A percentile compares a stretch with the other conserved stretches of the same genome.
These are phyloP conservation scores for Ciborinia camelliae DNA, from an alignment of 2,329 filamentous ascomycete species.

Conservation along the genomic window DNA sequence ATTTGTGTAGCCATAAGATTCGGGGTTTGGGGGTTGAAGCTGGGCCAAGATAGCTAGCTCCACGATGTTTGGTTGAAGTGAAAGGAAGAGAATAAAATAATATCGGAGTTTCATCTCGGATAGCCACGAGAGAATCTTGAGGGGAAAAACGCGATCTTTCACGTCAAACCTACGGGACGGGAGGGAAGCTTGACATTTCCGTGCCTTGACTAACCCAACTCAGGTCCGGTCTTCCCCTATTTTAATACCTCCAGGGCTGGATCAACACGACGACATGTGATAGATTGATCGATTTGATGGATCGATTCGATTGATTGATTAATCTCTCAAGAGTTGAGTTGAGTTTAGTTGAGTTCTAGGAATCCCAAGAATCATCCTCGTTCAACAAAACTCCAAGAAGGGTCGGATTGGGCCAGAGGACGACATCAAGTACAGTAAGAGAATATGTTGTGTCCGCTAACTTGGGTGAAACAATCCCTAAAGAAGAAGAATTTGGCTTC, in stretches of 20 bases:
- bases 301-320: too few relatives aligned
- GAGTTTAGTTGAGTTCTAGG: neutral
- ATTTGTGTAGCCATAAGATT: conserved; percentile 8
- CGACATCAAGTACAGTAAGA: neutral
- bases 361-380: neutral
- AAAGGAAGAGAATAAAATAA: too few relatives aligned
- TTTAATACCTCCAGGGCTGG: too few relatives aligned
- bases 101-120: neutral
- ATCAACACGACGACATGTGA: neutral
- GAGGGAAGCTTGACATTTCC: conserved; percentile 10
- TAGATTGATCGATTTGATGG: too few relatives aligned
- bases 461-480: neutral
- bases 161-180: neutral
- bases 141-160: conserved; percentile 10
- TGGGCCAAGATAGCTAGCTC: neutral
- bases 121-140: conserved; percentile 7
- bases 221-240: neutral
- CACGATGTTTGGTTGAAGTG: too few relatives aligned
- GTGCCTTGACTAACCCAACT: conserved; percentile 1
- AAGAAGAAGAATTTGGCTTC: neutral
- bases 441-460: conserved; percentile 4
- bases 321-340: too few relatives aligned
- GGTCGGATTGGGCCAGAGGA: neutral
- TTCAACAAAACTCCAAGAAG: neutral
- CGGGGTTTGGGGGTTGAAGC: neutral